Evolutionary conservation across 768 basidiomycete genomes (phyloP), one percentile per base, ranked within the genome.

Genomic region (Pulveroboletus frians): DNA sequence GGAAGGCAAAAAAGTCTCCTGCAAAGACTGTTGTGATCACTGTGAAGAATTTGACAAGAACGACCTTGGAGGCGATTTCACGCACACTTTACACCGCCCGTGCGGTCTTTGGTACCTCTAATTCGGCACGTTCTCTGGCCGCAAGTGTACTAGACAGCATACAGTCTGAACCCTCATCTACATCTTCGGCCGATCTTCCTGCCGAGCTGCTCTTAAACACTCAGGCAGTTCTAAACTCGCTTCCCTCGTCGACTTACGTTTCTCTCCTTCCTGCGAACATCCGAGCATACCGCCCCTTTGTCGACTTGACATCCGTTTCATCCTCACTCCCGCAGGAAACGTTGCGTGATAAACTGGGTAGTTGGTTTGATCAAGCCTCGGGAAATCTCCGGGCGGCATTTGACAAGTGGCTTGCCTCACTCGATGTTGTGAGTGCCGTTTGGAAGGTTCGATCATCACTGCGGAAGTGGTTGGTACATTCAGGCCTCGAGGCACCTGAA

Each of bases 211-310:
- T 72, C 37, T 68, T 93, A 35, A 83, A 82, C 5, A 89, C 90
- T 0, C 77, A 83, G 39, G 66, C 74, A 1, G 70, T 95, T 23
- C 74, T 97, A 17, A 71, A 76, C 21, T 75, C 76, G 9, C 76
- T 95, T 20, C 92, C 92, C 0, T 92, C 93, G 0, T 86, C 91
- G 0, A 81, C 86, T 21, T 88, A 92, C 54, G 81, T 93, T 52
- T 77, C 83, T 14, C 76, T 90, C 46, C 76, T 97, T 0, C 91
- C 92, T 0, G 60, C 73, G 1, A 77, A 73, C 50, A 77, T 97
- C 51, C 78, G 77, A 55, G 76, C 78, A 5, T 96, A 93, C 67
- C 88, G 84, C 58, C 93, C 93, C 9, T 94, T 89, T 64, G 79
- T 95, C 52, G 85, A 92, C 58, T 69, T 84, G 6, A 70, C 74